Evolutionary conservation across 164 flowering plant genomes (phyloP).

Genomic region (Nymphaea thermarum): DNA sequence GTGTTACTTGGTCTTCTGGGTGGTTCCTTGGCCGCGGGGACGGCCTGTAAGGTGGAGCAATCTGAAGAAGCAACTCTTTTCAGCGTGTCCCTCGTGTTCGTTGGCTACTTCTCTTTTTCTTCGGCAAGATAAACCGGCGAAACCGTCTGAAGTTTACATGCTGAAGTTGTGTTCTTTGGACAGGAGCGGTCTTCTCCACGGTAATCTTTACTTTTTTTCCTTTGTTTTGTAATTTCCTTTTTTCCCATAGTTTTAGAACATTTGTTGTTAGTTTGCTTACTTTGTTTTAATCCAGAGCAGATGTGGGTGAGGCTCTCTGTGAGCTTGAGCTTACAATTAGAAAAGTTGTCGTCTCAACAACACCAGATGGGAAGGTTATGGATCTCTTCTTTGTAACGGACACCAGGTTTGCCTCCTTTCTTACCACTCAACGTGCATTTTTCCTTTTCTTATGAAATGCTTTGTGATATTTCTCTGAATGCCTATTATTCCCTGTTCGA

Average conservation of each 20-base stretch:
- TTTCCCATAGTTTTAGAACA: not conserved
- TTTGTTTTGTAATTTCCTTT: too few species aligned
- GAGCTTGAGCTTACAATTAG: constrained; percentile 66
- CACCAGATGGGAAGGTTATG: constrained; percentile 69
- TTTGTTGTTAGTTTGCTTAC: not conserved
- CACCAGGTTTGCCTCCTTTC: constrained; percentile 17
- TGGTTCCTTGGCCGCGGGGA: constrained; percentile 18
- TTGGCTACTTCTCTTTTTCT: constrained; percentile 5
- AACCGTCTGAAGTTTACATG: constrained; percentile 37
- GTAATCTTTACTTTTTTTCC: constrained; percentile 12
- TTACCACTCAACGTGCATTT: too few species aligned
- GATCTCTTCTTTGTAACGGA: constrained; percentile 75
- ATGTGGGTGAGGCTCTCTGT: constrained; percentile 52
- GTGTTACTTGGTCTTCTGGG: constrained; percentile 84
- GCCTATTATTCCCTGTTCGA: too few species aligned
- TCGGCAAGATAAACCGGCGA: constrained; percentile 13
- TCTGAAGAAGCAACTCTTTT: constrained; percentile 46
- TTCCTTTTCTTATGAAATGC: too few species aligned
- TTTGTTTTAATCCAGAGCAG: constrained; percentile 14
- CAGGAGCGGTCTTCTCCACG: constrained; percentile 59
- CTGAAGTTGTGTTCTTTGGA: constrained; percentile 48
- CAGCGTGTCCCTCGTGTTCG: constrained; percentile 36
- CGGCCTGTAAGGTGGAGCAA: constrained; percentile 35
- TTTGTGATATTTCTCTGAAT: too few species aligned
- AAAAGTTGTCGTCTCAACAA: constrained; percentile 67